Evolutionary conservation across 305 asterid genomes (phyloP), one percentile per base, ranked within the genome.

Genomic region (Striga hermonthica): DNA sequence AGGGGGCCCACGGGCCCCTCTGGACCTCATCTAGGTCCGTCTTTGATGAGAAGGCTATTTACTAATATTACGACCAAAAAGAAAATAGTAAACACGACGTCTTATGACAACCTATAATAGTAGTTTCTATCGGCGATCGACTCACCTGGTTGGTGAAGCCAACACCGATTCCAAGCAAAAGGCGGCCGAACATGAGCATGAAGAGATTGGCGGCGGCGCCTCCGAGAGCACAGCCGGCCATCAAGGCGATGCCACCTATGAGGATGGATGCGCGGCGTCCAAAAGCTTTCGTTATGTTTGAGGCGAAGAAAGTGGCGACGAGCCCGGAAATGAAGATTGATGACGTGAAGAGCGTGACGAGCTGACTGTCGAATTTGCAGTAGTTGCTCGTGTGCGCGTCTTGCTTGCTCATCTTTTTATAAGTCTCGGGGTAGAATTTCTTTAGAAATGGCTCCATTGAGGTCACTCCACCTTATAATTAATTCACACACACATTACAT

Each of bases 331-430:
- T 73, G 68, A 86, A 90, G 16, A 88, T 83, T 0, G 97, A 90
- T 4, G 97, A 88, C 4, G 97, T 86, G 83, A 90, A 90, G 7
- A 81, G 48, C 8, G 96, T 88, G 41, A 90, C 52, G 31, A 88
- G 70, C n/a, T 88, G 81, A 72, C 84, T 88, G 75, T 90, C 90
- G 44, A 90, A 90, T 78, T 88, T 88, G 81, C 96, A 88, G 80
- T 88, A 90, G 64, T 83, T 90, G 81, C 97, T 90, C 5, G 83
- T 50, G 12, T 65, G 68, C 0, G 63, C 76, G 71, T 86, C 88
- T 47, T 79, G 75, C 52, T 74, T 72, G 31, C 31, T 22, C 97
- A 90, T 88, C 70, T 78, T 80, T 0, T 5, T 53, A 60, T 80
- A 82, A 22, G 88, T 93, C 35, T 79, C 68, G 1, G 84, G 83